phyloP scores from a whole-genome alignment of 2,329 filamentous ascomycete genomes.

The Aspergillus ochraceus region DNA sequence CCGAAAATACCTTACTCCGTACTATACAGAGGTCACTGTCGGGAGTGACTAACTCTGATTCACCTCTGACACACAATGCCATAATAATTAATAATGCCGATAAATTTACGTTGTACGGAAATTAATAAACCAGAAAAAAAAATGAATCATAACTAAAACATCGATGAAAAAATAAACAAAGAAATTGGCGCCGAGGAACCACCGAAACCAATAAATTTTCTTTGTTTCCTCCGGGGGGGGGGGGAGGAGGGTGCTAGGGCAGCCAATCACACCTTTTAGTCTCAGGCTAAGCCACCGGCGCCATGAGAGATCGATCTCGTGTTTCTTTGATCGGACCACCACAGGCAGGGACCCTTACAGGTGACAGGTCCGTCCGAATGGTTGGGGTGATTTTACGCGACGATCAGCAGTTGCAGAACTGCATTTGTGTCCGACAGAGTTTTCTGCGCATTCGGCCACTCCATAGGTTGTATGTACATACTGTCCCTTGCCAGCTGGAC shows the following conservation, averaged over 20 bases:
- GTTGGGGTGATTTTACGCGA: neutral
- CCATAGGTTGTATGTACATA: neutral
- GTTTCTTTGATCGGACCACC: slow-evolving; percentile 13
- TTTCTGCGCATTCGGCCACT: neutral
- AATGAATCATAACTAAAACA: neutral
- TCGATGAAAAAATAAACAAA: no score
- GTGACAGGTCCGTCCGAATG: slow-evolving; percentile 14
- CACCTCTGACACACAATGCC: no score
- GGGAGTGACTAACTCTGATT: no score
- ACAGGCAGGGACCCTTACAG: slow-evolving; percentile 14
- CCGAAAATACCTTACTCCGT: neutral
- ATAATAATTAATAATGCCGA: neutral
- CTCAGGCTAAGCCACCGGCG: slow-evolving; percentile 10
- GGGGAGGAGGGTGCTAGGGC: neutral
- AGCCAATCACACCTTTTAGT: slow-evolving; percentile 3
- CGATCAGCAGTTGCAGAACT: neutral
- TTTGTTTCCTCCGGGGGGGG: neutral
- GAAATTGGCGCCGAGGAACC: neutral
- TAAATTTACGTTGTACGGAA: no score
- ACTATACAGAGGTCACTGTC: neutral
- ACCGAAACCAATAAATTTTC: neutral
- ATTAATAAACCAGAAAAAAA: no score
- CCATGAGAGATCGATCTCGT: slow-evolving; percentile 14
- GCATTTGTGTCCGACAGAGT: neutral
- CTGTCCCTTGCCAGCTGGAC: neutral